phyloP scores from a whole-genome alignment of 2,329 filamentous ascomycete genomes.

The Cladosporium phlei region DNA sequence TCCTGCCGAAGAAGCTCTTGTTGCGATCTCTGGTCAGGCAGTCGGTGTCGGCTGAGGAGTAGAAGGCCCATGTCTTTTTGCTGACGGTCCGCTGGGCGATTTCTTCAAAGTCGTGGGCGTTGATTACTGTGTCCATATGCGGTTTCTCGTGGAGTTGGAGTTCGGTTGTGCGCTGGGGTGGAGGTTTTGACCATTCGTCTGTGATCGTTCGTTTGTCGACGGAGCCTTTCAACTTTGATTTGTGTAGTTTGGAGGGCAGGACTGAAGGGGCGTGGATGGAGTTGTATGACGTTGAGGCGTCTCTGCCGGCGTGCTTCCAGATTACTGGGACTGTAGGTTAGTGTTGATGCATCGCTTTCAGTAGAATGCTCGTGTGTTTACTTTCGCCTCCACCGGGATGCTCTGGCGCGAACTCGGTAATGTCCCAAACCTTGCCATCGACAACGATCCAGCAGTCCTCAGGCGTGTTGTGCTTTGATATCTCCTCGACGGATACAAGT shows the following conservation, averaged over 20 bases:
- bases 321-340: constrained; percentile 38
- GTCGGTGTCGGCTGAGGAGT: constrained; percentile 49
- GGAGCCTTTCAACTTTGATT: constrained; percentile 36
- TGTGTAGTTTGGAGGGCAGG: constrained; percentile 39
- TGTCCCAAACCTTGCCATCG: constrained; percentile 61
- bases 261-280: constrained; percentile 47
- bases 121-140: constrained; percentile 43
- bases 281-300: constrained; percentile 52
- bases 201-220: constrained; percentile 27
- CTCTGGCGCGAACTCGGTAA: constrained; percentile 60
- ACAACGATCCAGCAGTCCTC: constrained; percentile 60
- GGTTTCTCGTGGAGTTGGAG: constrained; percentile 37
- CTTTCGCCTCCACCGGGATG: constrained; percentile 57
- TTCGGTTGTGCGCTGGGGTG: constrained; percentile 27
- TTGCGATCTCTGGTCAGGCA: constrained; percentile 45
- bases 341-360: not conserved
- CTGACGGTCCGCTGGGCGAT: constrained; percentile 35
- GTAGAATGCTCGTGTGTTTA: constrained; percentile 22
- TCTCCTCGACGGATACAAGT: constrained; percentile 19
- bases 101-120: constrained; percentile 44
- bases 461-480: constrained; percentile 27
- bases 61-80: constrained; percentile 42
- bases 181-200: constrained; percentile 27
- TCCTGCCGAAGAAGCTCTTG: constrained; percentile 39
- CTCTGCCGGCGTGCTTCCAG: constrained; percentile 48